Conservation (phyloP, 208 protist genomes). For the Trypanosoma caninum region DNA sequence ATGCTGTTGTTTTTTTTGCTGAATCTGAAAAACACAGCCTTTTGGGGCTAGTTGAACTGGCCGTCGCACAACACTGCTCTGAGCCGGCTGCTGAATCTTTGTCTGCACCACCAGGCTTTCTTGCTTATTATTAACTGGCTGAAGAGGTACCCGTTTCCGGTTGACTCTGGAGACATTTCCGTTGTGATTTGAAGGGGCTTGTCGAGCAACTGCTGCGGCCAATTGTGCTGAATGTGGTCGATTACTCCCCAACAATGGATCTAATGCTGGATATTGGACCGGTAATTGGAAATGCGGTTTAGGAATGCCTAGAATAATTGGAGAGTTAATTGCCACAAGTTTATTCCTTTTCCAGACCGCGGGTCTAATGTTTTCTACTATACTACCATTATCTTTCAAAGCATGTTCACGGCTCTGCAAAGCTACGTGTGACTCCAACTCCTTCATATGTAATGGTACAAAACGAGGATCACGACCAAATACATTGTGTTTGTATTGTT, state of each 20-base stretch:
- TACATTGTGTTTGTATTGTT: background rate
- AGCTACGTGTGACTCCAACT: background rate
- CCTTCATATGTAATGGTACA: background rate
- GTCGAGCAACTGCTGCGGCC: too few species aligned
- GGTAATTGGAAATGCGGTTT: background rate
- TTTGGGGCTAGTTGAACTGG: too few species aligned
- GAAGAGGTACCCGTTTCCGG: too few species aligned
- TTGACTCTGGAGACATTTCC: too few species aligned
- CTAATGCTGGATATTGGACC: background rate
- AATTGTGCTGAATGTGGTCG: too few species aligned
- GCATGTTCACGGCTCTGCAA: background rate
- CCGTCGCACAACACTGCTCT: too few species aligned
- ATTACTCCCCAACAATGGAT: too few species aligned
- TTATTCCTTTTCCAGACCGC: background rate
- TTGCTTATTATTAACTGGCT: too few species aligned
- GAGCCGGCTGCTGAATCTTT: too few species aligned
- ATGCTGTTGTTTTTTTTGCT: background rate
- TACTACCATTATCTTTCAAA: background rate
- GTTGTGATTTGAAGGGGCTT: too few species aligned
- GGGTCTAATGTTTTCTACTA: background rate
- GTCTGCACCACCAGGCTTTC: too few species aligned
- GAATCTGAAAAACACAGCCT: background rate
- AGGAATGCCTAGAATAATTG: background rate
- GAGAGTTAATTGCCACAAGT: slow-evolving; percentile 4
- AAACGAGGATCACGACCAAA: slow-evolving; percentile 34